Conservation (phyloP, 1,284 basidiomycete genomes). For the Caloboletus inedulis region DNA sequence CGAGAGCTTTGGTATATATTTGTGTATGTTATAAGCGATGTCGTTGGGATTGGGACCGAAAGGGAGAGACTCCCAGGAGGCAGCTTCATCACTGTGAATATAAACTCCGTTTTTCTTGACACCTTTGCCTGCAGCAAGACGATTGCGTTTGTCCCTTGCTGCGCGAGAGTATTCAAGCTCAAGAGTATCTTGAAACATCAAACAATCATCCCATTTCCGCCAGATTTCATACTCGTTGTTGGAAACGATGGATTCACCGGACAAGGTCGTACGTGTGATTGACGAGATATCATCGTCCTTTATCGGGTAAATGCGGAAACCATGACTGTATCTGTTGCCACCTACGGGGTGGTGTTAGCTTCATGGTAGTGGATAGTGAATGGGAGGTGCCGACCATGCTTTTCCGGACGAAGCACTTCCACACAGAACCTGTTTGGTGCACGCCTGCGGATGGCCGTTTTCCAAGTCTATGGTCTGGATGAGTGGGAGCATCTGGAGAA, state of each 20-base stretch:
- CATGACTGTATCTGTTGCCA: conserved; percentile 50
- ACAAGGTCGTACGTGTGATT: conserved; percentile 31
- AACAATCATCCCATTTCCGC: conserved; percentile 77
- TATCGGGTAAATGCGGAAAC: conserved; percentile 58
- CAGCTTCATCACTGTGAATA: conserved; percentile 60
- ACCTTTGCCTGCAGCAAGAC: conserved; percentile 66
- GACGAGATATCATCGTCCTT: conserved; percentile 40
- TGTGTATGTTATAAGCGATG: conserved; percentile 63
- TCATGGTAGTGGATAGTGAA: neutral
- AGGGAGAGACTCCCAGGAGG: conserved; percentile 80
- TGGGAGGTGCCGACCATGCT: conserved; percentile 47
- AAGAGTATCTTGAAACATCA: conserved; percentile 67
- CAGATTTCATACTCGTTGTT: conserved; percentile 63
- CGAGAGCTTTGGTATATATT: conserved; percentile 59
- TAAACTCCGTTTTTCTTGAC: conserved; percentile 73
- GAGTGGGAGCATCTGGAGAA: neutral
- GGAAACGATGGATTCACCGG: conserved; percentile 27
- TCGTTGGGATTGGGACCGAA: conserved; percentile 74
- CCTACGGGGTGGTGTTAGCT: conserved; percentile 38
- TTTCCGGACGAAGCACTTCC: conserved; percentile 53
- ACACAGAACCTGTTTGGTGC: conserved; percentile 61
- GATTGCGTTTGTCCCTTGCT: conserved; percentile 60
- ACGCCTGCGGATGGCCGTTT: conserved; percentile 56
- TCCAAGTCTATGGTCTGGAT: conserved; percentile 39
- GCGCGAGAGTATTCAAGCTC: conserved; percentile 61